These are phyloP conservation scores for Botrytis galanthina DNA, from an alignment of 2,329 filamentous ascomycete species.

Conservation along the genomic window DNA sequence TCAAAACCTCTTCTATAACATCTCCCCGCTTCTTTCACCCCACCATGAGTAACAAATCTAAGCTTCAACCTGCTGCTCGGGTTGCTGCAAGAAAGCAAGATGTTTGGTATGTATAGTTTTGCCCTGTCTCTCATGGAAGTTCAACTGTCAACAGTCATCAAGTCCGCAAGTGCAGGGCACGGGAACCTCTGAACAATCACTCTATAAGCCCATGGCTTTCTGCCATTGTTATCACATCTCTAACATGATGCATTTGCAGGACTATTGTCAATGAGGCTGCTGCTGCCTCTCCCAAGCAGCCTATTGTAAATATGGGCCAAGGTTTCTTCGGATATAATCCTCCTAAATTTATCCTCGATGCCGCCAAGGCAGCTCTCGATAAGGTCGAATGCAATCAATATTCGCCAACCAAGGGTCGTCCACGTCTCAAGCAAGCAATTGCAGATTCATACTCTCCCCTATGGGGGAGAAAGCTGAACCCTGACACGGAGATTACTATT, in stretches of 20 bases:
- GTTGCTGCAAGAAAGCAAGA: conserved; percentile 56
- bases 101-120: conserved; percentile 50
- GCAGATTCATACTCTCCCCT: conserved; percentile 88
- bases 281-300: conserved; percentile 59
- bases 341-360: conserved; percentile 83
- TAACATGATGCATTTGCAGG: conserved; percentile 42
- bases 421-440: conserved; percentile 87
- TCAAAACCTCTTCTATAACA: not conserved
- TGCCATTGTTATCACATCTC: not conserved
- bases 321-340: conserved; percentile 92
- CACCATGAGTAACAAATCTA: conserved; percentile 35
- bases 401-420: conserved; percentile 89
- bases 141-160: not conserved
- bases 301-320: conserved; percentile 64
- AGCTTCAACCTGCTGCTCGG: conserved; percentile 51
- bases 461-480: conserved; percentile 78
- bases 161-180: not conserved
- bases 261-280: conserved; percentile 66
- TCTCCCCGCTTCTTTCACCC: conserved; percentile 27
- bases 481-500: conserved; percentile 90
- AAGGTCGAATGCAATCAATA: conserved; percentile 98
- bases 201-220: not conserved
- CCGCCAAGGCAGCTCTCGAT: conserved; percentile 85
- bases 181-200: not conserved
- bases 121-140: not conserved